Base-by-base conservation (phyloP, 768 basidiomycete species). In the Termitomyces heimii region DNA sequence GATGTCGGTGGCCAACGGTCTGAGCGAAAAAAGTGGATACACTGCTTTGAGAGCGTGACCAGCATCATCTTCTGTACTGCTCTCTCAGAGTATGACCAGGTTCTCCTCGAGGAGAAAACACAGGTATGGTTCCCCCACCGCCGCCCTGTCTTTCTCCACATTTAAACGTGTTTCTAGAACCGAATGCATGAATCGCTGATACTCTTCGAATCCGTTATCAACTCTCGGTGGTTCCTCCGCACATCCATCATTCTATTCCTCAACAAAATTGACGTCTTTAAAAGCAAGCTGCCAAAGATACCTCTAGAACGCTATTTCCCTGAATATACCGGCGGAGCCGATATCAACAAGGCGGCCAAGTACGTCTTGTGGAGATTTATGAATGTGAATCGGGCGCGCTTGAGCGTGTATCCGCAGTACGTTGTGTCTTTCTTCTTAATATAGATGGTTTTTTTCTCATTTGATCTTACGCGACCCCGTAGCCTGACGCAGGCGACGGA, bases 321-420 rank as follows among this genome's bases (percentile, higher is more conserved):
- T 4, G 93, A 94, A 66, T 95, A 95, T 69, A 89, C 90, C 0
- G 92, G 92, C 37, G 92, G 92, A 5, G 71, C 85, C 5, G 92
- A 95, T 65, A 90, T 95, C 70, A 94, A 94, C 75, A 95, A 95
- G 71, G 93, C 92, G 3, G 92, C 94, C 0, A 94, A 94, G 64
- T 96, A 92, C 62, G 94, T 98, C 53, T 76, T 98, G 39, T 97
- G 93, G 94, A 77, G 90, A 64, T 98, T 96, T 64, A 94, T 94
- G 80, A 92, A 96, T 70, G 88, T 89, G 56, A 96, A 95, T 61
- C 75, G 90, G 18, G 90, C 90, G 51, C 70, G 87, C 53, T 71
- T 95, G 62, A 92, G 88, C 57, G 89, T 97, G n/a, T 97, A 96
- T 70, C 94, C 94, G 2, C 94, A 97, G 90, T 90, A 59, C 37